Percentiles rank a stretch among this genome's conserved stretches.
Evolutionary conservation across 176 grass and related monocot species (phyloP).

Genomic region (Bolboschoenus planiculmis): DNA sequence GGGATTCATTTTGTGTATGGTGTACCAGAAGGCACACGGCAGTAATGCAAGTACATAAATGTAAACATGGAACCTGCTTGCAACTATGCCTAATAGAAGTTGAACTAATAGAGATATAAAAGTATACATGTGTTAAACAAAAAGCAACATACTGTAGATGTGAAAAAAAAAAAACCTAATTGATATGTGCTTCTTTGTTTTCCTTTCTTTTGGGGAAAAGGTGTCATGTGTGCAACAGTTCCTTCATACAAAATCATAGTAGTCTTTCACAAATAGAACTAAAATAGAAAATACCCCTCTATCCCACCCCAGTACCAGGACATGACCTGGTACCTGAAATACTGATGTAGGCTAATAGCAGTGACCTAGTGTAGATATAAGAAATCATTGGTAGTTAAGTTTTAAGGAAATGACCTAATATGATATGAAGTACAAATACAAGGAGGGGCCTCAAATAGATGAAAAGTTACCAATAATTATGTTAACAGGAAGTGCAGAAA

Average conservation of each 20-base stretch:
- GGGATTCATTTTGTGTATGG: not conserved
- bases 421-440: constrained; percentile 25
- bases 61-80: not conserved
- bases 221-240: not conserved
- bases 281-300: not conserved
- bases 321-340: constrained; percentile 12
- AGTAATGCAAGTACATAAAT: not conserved
- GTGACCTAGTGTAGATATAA: not conserved
- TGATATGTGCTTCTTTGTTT: not conserved
- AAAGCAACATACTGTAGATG: not conserved
- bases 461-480: constrained; percentile 82
- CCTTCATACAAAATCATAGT: not conserved
- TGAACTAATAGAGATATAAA: not conserved
- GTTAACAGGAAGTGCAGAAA: constrained; percentile 92
- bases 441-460: constrained; percentile 11
- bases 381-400: not conserved
- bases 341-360: not conserved
- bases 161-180: not conserved
- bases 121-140: not conserved
- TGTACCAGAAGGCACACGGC: not conserved
- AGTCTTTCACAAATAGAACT: not conserved
- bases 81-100: not conserved
- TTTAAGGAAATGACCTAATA: constrained; percentile 14
- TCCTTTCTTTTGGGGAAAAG: not conserved
- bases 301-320: not conserved